Evolutionary conservation across 441 rosid species (phyloP).

Genomic region (Gossypium schwendimanii): DNA sequence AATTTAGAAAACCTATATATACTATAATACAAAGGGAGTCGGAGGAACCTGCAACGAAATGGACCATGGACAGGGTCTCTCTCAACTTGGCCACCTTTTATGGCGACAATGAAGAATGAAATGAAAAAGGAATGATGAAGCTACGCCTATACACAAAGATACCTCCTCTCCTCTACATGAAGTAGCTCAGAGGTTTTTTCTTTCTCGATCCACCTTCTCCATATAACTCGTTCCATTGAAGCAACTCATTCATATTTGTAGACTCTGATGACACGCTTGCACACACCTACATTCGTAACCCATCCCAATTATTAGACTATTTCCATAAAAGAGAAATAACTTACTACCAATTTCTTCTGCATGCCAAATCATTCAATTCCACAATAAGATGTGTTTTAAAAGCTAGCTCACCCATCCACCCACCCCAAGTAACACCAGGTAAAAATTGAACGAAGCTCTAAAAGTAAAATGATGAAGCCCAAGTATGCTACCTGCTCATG

Average conservation of each 20-base stretch:
- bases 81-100: constrained; percentile 16
- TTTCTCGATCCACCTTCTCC: constrained; percentile 99
- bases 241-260: constrained; percentile 82
- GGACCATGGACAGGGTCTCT: constrained; percentile 18
- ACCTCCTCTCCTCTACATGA: constrained; percentile 58
- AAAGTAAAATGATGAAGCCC: neutral
- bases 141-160: constrained; percentile 26
- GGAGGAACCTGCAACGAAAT: constrained; percentile 22
- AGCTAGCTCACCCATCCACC: neutral
- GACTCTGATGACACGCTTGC: constrained; percentile 97
- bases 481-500: constrained; percentile 77
- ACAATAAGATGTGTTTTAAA: neutral
- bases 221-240: constrained; percentile 92
- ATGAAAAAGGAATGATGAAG: constrained; percentile 17
- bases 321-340: neutral
- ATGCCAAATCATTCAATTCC: neutral
- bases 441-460: neutral
- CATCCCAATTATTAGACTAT: neutral
- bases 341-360: neutral
- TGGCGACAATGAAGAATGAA: constrained; percentile 17
- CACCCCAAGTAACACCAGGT: neutral
- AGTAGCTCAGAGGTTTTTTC: constrained; percentile 86
- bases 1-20: constrained; percentile 23
- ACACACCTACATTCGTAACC: constrained; percentile 56
- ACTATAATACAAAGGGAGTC: constrained; percentile 23